Percentiles rank a stretch among this genome's conserved stretches.
These are phyloP conservation scores for Anthostomella pinea DNA, from an alignment of 2,329 filamentous ascomycete species.

Conservation along the genomic window DNA sequence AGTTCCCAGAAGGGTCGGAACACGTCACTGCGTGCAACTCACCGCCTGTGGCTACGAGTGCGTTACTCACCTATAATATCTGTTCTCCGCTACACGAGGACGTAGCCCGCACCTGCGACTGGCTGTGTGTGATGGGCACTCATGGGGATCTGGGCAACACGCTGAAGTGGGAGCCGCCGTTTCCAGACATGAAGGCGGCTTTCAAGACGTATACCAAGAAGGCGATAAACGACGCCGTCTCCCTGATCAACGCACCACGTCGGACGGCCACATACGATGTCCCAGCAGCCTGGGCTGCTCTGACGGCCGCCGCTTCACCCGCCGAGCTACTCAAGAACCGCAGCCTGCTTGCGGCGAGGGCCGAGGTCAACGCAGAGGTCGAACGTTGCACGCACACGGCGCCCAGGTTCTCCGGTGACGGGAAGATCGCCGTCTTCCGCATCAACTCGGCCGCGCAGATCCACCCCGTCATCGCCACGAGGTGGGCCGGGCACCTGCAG, in stretches of 20 bases:
- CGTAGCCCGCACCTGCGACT: conserved; percentile 50
- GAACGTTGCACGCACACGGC: conserved; percentile 59
- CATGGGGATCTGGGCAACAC: conserved; percentile 64
- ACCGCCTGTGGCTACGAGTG: conserved; percentile 63
- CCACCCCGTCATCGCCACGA: conserved; percentile 64
- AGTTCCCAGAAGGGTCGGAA: conserved; percentile 53
- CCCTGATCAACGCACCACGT: conserved; percentile 63
- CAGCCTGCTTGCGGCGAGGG: conserved; percentile 50
- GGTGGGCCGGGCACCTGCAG: conserved; percentile 61
- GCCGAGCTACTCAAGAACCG: conserved; percentile 47
- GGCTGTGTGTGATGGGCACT: conserved; percentile 63
- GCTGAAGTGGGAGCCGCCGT: conserved; percentile 63
- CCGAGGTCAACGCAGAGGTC: conserved; percentile 60
- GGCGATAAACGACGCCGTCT: conserved; percentile 59
- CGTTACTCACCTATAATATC: conserved; percentile 62
- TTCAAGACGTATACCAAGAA: conserved; percentile 63
- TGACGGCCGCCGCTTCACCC: conserved; percentile 50
- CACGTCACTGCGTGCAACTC: conserved; percentile 62
- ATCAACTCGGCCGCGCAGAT: conserved; percentile 61
- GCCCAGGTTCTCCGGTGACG: conserved; percentile 62
- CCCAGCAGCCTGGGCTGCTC: conserved; percentile 56
- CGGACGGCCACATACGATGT: conserved; percentile 61
- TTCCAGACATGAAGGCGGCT: conserved; percentile 60
- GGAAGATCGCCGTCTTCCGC: conserved; percentile 59
- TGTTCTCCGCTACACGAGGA: conserved; percentile 54